A percentile compares a stretch with the other conserved stretches of the same genome.
These are phyloP conservation scores for Pseudozyma hubeiensis DNA, from an alignment of 1,284 basidiomycete species.

Conservation along the genomic window DNA sequence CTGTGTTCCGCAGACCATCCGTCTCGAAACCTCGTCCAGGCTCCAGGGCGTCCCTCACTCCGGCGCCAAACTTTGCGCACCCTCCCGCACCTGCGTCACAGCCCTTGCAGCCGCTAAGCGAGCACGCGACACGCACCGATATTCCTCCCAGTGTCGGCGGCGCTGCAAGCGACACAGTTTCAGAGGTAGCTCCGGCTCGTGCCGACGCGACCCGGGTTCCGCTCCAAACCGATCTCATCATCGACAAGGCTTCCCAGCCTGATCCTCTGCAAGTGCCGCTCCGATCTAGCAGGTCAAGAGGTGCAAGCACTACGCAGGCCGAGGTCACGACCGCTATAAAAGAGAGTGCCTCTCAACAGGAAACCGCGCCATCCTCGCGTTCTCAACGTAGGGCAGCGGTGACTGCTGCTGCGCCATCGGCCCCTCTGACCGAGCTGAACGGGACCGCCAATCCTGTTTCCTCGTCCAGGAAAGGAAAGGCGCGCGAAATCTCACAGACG, in stretches of 20 bases:
- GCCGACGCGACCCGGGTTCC: neutral
- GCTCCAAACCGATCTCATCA: neutral
- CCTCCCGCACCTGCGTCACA: neutral
- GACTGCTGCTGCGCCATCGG: neutral
- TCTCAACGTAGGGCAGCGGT: neutral
- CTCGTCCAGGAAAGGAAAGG: slow-evolving; percentile 24
- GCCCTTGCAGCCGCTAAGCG: neutral
- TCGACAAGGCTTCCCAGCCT: slow-evolving; percentile 40
- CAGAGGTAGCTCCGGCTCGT: neutral
- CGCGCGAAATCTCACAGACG: slow-evolving; percentile 1
- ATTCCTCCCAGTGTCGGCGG: slow-evolving; percentile 27
- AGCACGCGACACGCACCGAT: slow-evolving; percentile 1
- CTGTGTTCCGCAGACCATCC: slow-evolving; percentile 32
- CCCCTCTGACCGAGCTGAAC: neutral
- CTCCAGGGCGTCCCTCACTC: slow-evolving; percentile 39
- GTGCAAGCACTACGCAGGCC: neutral
- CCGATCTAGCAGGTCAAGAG: slow-evolving; percentile 4
- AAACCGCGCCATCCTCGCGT: slow-evolving; percentile 2
- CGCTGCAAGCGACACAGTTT: neutral
- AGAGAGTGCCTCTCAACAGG: slow-evolving; percentile 33
- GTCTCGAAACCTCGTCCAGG: slow-evolving; percentile 43
- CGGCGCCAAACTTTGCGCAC: slow-evolving; percentile 22
- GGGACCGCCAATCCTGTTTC: neutral
- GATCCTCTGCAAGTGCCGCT: slow-evolving; percentile 30
- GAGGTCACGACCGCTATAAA: slow-evolving; percentile 9